A percentile compares a stretch with the other conserved stretches of the same genome.
phyloP scores from a whole-genome alignment of 495 filamentous ascomycete genomes.

The Aspergillus steynii region DNA sequence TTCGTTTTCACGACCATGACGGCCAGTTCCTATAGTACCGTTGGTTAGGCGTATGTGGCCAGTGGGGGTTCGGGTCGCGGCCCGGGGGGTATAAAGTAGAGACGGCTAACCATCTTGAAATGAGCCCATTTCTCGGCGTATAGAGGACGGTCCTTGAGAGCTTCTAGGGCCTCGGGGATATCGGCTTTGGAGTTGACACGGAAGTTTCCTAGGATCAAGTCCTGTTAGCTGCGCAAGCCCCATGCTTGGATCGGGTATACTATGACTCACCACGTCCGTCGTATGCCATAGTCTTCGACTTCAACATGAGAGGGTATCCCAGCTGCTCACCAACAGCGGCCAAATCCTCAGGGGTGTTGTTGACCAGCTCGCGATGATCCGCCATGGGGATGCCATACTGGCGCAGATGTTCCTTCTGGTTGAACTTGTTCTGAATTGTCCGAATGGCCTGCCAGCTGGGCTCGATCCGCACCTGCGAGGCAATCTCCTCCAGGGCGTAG shows the following conservation, averaged over 20 bases:
- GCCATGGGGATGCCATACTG: constrained; percentile 69
- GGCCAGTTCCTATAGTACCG: constrained; percentile 64
- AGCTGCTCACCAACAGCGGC: constrained; percentile 61
- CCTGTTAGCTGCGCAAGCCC: not conserved
- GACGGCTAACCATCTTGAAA: constrained; percentile 61
- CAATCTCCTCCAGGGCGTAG: constrained; percentile 82
- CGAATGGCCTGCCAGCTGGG: constrained; percentile 88
- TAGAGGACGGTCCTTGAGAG: constrained; percentile 67
- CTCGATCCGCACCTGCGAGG: constrained; percentile 65
- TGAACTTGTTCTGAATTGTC: constrained; percentile 93
- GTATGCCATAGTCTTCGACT: constrained; percentile 89
- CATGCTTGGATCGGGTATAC: not conserved
- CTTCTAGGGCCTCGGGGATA: constrained; percentile 65
- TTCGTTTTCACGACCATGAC: constrained; percentile 95
- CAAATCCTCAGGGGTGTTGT: constrained; percentile 56
- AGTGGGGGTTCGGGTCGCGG: not conserved
- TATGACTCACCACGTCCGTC: constrained; percentile 69
- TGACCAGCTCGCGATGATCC: constrained; percentile 60
- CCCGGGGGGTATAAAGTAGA: not conserved
- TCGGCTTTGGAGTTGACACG: constrained; percentile 67
- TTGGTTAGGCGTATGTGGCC: constrained; percentile 6
- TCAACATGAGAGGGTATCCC: constrained; percentile 92
- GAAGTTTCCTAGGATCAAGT: constrained; percentile 63
- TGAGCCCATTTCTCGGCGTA: constrained; percentile 92
- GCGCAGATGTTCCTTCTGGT: constrained; percentile 81